Base-by-base conservation (phyloP, 306 rosid species). In the Heteromeles arbutifolia region DNA sequence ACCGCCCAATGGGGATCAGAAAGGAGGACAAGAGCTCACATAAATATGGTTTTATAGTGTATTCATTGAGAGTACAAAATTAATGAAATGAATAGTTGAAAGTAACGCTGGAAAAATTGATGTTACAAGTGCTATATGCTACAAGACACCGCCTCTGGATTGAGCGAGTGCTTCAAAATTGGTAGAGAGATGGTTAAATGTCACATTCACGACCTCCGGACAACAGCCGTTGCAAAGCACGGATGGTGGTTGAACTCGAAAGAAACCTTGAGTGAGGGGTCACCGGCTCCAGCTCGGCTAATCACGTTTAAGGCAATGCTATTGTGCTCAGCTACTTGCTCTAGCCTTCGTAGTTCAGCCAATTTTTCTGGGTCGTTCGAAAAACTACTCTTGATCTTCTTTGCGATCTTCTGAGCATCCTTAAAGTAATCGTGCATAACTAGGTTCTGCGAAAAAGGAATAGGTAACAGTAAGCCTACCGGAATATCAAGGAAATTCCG, bases 281-380 rank as follows among this genome's bases (percentile, higher is more conserved):
- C 97, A 12, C 76, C 79, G 26, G 89, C 78, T 69, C 97, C 97
- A 18, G 84, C 83, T 70, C 87, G 80, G 87, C 82, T 80, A 78
- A 92, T 89, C 59, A 93, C 81, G 70, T 87, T 90, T 43, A 92
- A 82, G 65, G 97, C 98, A 62, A 90, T 82, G 85, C 86, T 92
- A 74, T 95, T 95, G 88, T 93, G 97, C 80, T 92, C 97, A 1
- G 98, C 98, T 24, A 95, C 98, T 76, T 85, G 97, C 82, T 95
- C 98, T 52, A 95, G 57, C 79, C 88, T 83, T 69, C 93, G 80
- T 21, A 95, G 88, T 81, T 95, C 98, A 0, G 90, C 87, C 87
- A 85, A 83, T 65, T 80, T 92, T 52, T 95, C 96, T 0, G 91
- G 92, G 63, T 95, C 93, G 21, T 85, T 84, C 32, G 91, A 78